phyloP scores from a whole-genome alignment of 2,329 filamentous ascomycete species.

The Amylocarpus encephaloides region DNA sequence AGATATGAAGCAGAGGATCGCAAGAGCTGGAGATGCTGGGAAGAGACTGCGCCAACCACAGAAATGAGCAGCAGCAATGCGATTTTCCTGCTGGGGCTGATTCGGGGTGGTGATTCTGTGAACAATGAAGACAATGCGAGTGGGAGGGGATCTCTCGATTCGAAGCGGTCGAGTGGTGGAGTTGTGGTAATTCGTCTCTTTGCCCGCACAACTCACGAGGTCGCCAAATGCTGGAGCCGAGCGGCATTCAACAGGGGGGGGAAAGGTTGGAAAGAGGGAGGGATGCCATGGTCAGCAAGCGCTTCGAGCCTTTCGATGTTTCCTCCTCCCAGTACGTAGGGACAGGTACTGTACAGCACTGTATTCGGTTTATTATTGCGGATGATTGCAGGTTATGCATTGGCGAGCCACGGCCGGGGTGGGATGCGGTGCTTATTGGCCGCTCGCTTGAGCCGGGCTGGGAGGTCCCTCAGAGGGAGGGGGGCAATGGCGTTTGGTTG shows the following conservation, averaged over 20 bases:
- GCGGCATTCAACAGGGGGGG: background rate
- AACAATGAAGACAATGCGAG: background rate
- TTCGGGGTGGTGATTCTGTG: background rate
- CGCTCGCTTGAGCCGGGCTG: background rate
- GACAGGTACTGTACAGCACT: too few relatives aligned
- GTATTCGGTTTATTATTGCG: too few relatives aligned
- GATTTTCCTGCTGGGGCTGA: background rate
- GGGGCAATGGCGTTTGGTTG: background rate
- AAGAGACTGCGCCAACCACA: background rate
- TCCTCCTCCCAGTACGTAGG: too few relatives aligned
- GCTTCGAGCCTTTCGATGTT: background rate
- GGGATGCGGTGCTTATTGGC: background rate
- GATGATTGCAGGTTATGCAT: constrained; percentile 1
- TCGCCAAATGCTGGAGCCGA: background rate
- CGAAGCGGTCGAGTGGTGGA: too few relatives aligned
- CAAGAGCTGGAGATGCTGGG: background rate
- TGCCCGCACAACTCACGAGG: background rate
- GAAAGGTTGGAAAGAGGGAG: background rate
- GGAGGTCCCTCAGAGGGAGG: background rate
- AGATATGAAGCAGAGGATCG: background rate
- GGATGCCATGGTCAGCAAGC: background rate
- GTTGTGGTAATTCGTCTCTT: background rate
- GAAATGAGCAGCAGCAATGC: background rate
- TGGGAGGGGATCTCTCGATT: too few relatives aligned
- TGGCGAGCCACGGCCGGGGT: background rate